phyloP scores from a whole-genome alignment of 352 stramenopile species.

The Phytopythium oedochilum region DNA sequence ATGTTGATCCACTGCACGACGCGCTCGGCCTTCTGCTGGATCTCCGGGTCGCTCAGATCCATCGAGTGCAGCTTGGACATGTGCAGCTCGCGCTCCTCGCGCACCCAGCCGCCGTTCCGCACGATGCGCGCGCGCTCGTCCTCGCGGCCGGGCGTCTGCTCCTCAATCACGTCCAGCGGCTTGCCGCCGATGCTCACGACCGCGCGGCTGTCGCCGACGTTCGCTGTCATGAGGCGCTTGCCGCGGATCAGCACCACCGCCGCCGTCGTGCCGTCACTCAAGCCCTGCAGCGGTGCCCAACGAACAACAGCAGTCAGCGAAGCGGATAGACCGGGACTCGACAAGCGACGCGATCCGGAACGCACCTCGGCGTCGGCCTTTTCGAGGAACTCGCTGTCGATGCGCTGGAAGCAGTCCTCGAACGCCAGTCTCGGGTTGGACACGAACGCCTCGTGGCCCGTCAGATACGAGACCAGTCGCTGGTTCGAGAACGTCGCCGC shows the following conservation, averaged over 20 bases:
- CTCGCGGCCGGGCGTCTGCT: constrained; percentile 73
- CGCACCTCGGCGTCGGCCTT: constrained; percentile 54
- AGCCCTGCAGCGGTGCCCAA: constrained; percentile 16
- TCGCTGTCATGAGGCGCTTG: constrained; percentile 78
- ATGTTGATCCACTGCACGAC: constrained; percentile 86
- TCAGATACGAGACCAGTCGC: constrained; percentile 61
- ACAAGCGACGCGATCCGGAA: not conserved
- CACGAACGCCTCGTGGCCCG: constrained; percentile 61
- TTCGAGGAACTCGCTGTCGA: constrained; percentile 75
- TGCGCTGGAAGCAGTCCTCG: constrained; percentile 65
- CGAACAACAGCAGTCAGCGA: not conserved
- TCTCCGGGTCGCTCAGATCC: constrained; percentile 84
- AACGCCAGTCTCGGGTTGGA: constrained; percentile 59
- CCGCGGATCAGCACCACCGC: constrained; percentile 80
- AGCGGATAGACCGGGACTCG: not conserved
- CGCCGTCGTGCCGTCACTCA: constrained; percentile 72
- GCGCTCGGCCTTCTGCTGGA: constrained; percentile 73
- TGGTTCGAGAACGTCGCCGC: constrained; percentile 76
- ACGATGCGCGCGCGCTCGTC: constrained; percentile 79
- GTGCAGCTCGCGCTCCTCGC: constrained; percentile 82
- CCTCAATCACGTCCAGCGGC: constrained; percentile 83
- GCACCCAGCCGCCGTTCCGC: constrained; percentile 65
- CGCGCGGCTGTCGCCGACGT: constrained; percentile 84
- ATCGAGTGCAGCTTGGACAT: constrained; percentile 87
- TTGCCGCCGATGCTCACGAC: constrained; percentile 78